Evolutionary conservation across 331 rosid species (phyloP).

Genomic region (Pyrus hybrid): DNA sequence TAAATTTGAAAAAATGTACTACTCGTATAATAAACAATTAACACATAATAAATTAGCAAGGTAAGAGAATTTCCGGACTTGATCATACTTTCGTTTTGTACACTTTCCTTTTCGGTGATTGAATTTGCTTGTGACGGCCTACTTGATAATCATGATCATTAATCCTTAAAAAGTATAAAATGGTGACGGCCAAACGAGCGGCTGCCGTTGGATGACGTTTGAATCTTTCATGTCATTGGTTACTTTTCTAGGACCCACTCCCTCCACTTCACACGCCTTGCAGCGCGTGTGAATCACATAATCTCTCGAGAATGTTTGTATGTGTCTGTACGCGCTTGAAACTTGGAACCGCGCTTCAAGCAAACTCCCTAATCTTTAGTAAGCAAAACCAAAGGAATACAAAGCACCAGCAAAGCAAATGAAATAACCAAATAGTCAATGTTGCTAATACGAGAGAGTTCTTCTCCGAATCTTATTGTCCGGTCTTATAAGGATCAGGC

Average conservation of each 20-base stretch:
- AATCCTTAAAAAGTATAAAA: neutral
- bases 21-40: too few relatives aligned
- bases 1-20: too few relatives aligned
- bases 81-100: too few relatives aligned
- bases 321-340: neutral
- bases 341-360: neutral
- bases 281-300: neutral
- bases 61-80: too few relatives aligned
- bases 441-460: too few relatives aligned
- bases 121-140: neutral
- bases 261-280: neutral
- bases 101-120: neutral
- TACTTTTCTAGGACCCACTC: neutral
- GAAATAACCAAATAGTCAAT: neutral
- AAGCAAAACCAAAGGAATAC: neutral
- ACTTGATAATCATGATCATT: neutral
- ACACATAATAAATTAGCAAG: rapidly evolving
- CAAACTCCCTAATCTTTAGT: neutral
- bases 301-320: too few relatives aligned
- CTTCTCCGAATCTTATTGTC: too few relatives aligned
- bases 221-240: neutral
- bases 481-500: too few relatives aligned
- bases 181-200: neutral
- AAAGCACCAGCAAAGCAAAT: neutral
- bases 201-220: neutral